phyloP scores from a whole-genome alignment of 768 basidiomycete species.

The Fomitopsis serialis region DNA sequence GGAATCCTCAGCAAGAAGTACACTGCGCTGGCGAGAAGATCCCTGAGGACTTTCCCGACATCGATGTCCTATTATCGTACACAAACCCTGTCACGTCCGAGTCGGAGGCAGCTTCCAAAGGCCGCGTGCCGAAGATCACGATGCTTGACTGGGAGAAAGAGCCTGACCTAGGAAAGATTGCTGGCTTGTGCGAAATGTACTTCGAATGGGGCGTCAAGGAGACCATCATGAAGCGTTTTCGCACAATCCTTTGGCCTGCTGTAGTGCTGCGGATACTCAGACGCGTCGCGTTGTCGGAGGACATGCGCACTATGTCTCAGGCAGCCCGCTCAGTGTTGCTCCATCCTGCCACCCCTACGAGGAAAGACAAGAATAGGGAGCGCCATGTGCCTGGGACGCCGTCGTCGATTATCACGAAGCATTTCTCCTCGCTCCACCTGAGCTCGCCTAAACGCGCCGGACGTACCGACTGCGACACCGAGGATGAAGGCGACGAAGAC shows the following conservation, averaged over 20 bases:
- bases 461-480: constrained; percentile 15
- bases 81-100: constrained; percentile 73
- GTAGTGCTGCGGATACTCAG: constrained; percentile 67
- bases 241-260: constrained; percentile 77
- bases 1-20: constrained; percentile 62
- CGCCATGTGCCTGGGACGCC: constrained; percentile 30
- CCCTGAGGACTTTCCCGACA: constrained; percentile 61
- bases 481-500: constrained; percentile 28
- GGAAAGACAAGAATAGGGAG: constrained; percentile 21
- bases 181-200: constrained; percentile 75
- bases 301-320: constrained; percentile 21
- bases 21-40: constrained; percentile 56
- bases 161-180: constrained; percentile 72
- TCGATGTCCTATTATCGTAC: constrained; percentile 75
- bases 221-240: constrained; percentile 77
- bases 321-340: background rate
- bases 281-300: constrained; percentile 51
- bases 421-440: constrained; percentile 45
- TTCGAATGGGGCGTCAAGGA: constrained; percentile 95
- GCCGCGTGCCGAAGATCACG: constrained; percentile 11
- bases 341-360: constrained; percentile 36
- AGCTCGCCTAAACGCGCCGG: constrained; percentile 14
- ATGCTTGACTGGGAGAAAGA: constrained; percentile 48
- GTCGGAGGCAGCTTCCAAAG: constrained; percentile 32
- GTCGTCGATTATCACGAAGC: constrained; percentile 47